Evolutionary conservation across 1,284 basidiomycete genomes (phyloP), one percentile per base, ranked within the genome.

Genomic region (Cutaneotrichosporon curvatum): DNA sequence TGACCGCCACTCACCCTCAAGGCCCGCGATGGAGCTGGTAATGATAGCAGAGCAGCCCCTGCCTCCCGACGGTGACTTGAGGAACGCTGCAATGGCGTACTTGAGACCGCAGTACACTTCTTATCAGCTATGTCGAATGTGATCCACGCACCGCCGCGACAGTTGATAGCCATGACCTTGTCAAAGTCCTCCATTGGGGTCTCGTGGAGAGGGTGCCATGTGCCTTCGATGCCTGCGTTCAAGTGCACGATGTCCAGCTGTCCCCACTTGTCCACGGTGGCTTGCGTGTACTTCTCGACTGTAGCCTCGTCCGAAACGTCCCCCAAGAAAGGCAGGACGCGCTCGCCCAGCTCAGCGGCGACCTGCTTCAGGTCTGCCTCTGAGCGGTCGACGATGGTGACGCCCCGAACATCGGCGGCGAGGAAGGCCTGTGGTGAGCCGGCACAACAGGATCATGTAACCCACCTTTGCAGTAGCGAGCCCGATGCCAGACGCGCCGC

Each of bases 61-160:
- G 9, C 58, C 58, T 8, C 55, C 40, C 0, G 48, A 31, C 5
- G 54, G 55, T 12, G 53, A 54, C 2, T 34, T 43, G 4, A 61
- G 40, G 50, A 63, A 61, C 2, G 47, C 59, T 12, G 23, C 44
- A 4, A 56, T 33, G 5, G 45, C 54, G 28, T 59, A 45, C 45
- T 61, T 55, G 18, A 60, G 12, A 3, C 62, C 62, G 22, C 62
- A 35, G 37, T 58, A 62, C 10, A 55, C 62, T 57, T 21, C 25
- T 7, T 28, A 12, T 28, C 25, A 28, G 25, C 25, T 28, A 2
- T 2, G 37, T 33, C 20, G 25, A 40, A 22, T 35, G 7, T n/a
- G 12, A 4, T 4, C 2, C 4, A 55, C 55, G 39, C 37, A 57
- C 53, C 37, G 10, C 51, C 51, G 21, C 48, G 47, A 7, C 45